Base-by-base conservation (phyloP, 2,329 filamentous ascomycete genomes). In the Sporothrix euskadiensis region DNA sequence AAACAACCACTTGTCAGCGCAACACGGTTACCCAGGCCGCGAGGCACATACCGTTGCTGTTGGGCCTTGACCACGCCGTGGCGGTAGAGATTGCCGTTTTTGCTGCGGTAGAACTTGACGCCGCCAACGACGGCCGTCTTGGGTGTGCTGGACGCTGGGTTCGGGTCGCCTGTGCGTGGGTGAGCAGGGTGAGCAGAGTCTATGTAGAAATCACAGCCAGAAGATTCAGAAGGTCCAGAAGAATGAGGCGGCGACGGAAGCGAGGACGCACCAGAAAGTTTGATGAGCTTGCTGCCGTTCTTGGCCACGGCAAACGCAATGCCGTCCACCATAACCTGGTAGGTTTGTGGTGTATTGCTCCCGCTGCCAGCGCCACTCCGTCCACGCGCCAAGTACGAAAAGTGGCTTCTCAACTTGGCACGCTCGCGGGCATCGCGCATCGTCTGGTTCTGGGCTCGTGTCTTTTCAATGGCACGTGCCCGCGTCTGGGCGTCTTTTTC, bases 61-160 rank as follows among this genome's bases (percentile, higher is more conserved):
- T 69, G 66, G 47, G 90, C 90, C 80, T 91, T 90, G 74, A 95
- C 88, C 73, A 94, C 86, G 76, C 92, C 90, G 78, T 92, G 88
- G 72, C 93, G 91, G 79, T 94, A 91, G 35, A 97, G 87, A 78
- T 97, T 97, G 75, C 94, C 94, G 77, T 91, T 92, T 81, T 95
- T 97, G 81, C 93, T 97, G 77, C 94, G 89, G 78, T 93, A 87
- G 80, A 97, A 97, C 76, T 88, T 90, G 78, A 97, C 92, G 57
- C 93, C 93, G 71, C 91, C 92, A 75, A 97, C 84, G 6, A 85
- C 83, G 56, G 91, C 87, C 76, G 86, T 88, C 82, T 94, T 96
- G 0, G 94, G 94, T 1, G 94, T 97, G 66, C 87, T 85, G 71
- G 87, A 89, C 71, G 88, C 86, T 52, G 87, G 84, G 78, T 90